These are phyloP conservation scores for Selaginella moellendorffii DNA, from an alignment of 75 land plant genomes.

Conservation along the genomic window DNA sequence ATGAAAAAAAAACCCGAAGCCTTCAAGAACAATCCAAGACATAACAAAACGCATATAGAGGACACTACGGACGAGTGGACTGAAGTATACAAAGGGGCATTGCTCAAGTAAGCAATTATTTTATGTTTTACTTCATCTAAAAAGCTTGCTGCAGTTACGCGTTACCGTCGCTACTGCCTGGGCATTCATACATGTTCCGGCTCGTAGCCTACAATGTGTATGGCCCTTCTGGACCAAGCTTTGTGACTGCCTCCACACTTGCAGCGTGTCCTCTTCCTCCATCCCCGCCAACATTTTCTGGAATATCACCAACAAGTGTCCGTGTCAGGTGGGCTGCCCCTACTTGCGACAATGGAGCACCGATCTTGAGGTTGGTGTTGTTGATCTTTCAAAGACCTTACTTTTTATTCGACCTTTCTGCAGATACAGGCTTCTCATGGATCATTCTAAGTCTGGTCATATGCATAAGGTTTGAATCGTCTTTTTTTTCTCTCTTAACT, in stretches of 20 bases:
- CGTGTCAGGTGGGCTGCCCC: constrained; percentile 14
- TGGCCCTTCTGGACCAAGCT: constrained; percentile 16
- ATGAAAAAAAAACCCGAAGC: neutral
- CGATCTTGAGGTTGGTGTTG: constrained; percentile 13
- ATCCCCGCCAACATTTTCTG: constrained; percentile 3
- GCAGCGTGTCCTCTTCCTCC: constrained; percentile 12
- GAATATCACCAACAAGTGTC: constrained; percentile 8
- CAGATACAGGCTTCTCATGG: constrained; percentile 17
- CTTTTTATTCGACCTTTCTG: neutral
- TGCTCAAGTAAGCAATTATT: constrained; percentile 10
- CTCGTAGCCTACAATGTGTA: constrained; percentile 11
- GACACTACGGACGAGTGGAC: neutral
- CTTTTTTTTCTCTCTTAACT: neutral
- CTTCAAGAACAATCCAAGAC: neutral
- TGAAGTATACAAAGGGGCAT: constrained; percentile 5
- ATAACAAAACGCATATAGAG: neutral
- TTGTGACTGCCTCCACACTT: neutral
- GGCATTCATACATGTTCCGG: constrained; percentile 12
- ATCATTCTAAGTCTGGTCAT: constrained; percentile 12
- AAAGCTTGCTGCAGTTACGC: constrained; percentile 8
- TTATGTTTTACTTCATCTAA: neutral
- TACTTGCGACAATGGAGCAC: constrained; percentile 14
- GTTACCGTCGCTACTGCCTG: constrained; percentile 10
- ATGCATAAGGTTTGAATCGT: constrained; percentile 8
- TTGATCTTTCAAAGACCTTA: too few species aligned